Evolutionary conservation across 2,329 filamentous ascomycete genomes (phyloP).

Genomic region (Fusarium succisae): DNA sequence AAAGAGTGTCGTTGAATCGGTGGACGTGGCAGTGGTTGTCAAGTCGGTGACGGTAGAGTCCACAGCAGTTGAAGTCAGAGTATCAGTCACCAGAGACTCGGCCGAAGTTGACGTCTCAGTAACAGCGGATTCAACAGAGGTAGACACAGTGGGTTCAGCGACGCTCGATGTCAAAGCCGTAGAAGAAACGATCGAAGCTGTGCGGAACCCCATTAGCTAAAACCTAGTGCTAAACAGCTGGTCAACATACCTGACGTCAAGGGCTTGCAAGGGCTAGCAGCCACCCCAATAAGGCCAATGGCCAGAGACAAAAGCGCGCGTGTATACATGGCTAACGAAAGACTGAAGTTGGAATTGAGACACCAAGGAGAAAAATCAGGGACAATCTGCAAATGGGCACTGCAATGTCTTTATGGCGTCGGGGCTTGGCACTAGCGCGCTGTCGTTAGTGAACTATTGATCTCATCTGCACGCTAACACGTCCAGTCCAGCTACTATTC

Average conservation of each 20-base stretch:
- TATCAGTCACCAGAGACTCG: neutral
- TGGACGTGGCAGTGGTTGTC: neutral
- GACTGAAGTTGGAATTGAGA: neutral
- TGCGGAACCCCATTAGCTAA: too few species aligned
- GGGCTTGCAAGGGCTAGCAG: neutral
- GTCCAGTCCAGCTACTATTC: fast-evolving
- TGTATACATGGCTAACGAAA: neutral
- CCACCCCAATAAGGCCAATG: neutral
- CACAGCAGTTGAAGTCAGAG: neutral
- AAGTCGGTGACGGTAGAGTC: neutral
- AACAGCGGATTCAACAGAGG: neutral
- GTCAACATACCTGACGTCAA: neutral
- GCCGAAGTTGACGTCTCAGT: neutral
- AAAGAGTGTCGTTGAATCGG: neutral
- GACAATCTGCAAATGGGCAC: neutral
- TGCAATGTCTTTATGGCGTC: neutral
- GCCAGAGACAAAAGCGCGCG: neutral
- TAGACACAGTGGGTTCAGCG: neutral
- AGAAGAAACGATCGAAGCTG: neutral
- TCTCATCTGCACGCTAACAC: neutral
- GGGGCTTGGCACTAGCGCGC: neutral
- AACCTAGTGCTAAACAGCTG: too few species aligned
- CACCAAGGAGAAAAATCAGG: neutral
- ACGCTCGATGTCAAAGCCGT: neutral
- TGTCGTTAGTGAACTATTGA: neutral